Conservation (phyloP, 257 asterid genomes). For the Ehretia macrophylla region DNA sequence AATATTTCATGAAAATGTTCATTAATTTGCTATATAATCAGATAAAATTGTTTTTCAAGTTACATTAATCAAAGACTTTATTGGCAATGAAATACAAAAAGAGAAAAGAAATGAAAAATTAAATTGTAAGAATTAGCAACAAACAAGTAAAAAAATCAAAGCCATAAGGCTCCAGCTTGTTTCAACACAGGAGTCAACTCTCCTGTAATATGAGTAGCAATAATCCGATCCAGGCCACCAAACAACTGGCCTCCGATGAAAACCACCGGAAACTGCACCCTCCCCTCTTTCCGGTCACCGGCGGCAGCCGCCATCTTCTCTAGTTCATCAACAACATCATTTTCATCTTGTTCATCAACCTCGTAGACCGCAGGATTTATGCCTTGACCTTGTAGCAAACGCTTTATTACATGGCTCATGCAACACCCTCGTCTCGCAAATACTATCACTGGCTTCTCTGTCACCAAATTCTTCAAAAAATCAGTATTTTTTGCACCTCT, state of each 20-base stretch:
- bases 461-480: slow-evolving; percentile 18
- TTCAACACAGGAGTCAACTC: slow-evolving; percentile 59
- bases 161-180: slow-evolving; percentile 69
- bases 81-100: background rate
- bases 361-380: slow-evolving; percentile 50
- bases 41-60: too few species aligned
- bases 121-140: background rate
- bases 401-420: slow-evolving; percentile 46
- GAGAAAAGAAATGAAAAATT: background rate
- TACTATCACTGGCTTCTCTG: slow-evolving; percentile 35
- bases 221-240: slow-evolving; percentile 69
- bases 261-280: slow-evolving; percentile 42
- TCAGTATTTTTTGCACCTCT: background rate
- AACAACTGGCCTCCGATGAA: slow-evolving; percentile 62
- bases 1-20: too few species aligned
- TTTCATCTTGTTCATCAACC: slow-evolving; percentile 37
- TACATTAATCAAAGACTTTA: background rate
- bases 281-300: slow-evolving; percentile 6
- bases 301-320: slow-evolving; percentile 5
- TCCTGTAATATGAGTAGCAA: slow-evolving; percentile 57
- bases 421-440: slow-evolving; percentile 37
- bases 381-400: slow-evolving; percentile 44
- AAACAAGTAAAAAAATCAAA: slow-evolving; percentile 20
- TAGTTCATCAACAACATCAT: slow-evolving; percentile 22
- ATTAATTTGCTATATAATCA: background rate